phyloP scores from a whole-genome alignment of 495 filamentous ascomycete species.

The Lophiostoma macrostomum region DNA sequence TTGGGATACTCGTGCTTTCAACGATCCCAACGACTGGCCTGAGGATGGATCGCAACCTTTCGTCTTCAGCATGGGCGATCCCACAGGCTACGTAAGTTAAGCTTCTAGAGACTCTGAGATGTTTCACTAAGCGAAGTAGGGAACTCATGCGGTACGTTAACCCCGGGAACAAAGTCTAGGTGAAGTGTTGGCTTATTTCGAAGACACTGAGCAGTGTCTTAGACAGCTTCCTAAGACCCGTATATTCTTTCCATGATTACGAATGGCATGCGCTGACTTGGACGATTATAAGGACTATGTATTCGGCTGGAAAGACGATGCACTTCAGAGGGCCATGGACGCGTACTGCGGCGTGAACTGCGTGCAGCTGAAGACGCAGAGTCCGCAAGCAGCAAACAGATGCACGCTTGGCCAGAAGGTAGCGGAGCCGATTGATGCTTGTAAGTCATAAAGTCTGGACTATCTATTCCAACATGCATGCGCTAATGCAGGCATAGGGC shows the following conservation, averaged over 20 bases:
- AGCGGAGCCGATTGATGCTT: conserved; percentile 12
- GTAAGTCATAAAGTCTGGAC: conserved; percentile 6
- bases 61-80: conserved; percentile 19
- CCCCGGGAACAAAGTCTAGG: too few relatives aligned
- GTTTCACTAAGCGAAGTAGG: too few relatives aligned
- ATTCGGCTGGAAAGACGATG: conserved; percentile 24
- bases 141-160: too few relatives aligned
- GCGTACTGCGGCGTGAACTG: conserved; percentile 15
- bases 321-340: conserved; percentile 19
- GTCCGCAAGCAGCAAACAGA: not conserved
- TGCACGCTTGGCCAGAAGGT: conserved; percentile 13
- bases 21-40: conserved; percentile 11
- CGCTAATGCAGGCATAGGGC: conserved; percentile 8
- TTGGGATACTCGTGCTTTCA: conserved; percentile 21
- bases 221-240: too few relatives aligned
- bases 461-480: not conserved
- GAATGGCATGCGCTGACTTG: too few relatives aligned
- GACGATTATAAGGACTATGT: too few relatives aligned
- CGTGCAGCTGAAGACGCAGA: conserved; percentile 6
- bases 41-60: conserved; percentile 19
- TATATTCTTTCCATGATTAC: too few relatives aligned
- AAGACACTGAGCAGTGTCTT: too few relatives aligned
- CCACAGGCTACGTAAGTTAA: conserved; percentile 11
- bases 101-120: too few relatives aligned
- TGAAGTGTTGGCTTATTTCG: too few relatives aligned